Conservation (phyloP, 1,284 basidiomycete species). For the Boletus semigastroideus region DNA sequence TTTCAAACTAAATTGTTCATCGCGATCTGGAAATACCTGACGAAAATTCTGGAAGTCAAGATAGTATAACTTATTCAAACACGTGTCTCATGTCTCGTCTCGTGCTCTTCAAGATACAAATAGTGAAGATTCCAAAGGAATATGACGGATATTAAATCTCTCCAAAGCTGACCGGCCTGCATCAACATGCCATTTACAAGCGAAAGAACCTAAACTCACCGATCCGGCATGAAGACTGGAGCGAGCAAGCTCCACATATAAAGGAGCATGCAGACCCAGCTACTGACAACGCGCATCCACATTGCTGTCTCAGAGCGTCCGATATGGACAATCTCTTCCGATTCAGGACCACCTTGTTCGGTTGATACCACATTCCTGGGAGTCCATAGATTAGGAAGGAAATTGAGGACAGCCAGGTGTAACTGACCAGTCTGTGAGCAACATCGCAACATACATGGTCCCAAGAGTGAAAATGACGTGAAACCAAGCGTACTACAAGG, state of each 20-base stretch:
- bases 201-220: constrained; percentile 42
- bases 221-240: constrained; percentile 86
- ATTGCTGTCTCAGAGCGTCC: constrained; percentile 95
- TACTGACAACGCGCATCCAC: constrained; percentile 98
- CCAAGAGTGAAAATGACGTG: constrained; percentile 96
- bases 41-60: not conserved
- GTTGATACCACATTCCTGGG: constrained; percentile 73
- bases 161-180: constrained; percentile 30
- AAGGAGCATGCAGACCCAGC: constrained; percentile 89
- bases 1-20: not conserved
- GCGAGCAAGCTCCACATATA: constrained; percentile 92
- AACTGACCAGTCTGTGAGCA: constrained; percentile 96
- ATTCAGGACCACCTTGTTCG: constrained; percentile 45
- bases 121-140: constrained; percentile 1
- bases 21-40: not conserved
- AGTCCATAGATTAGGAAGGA: constrained; percentile 10
- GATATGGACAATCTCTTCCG: constrained; percentile 84
- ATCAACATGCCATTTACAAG: constrained; percentile 1
- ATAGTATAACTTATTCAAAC: constrained; percentile 1
- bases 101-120: constrained; percentile 4
- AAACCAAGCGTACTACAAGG: constrained; percentile 90
- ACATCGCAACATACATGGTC: constrained; percentile 97
- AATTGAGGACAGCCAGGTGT: constrained; percentile 1
- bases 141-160: constrained; percentile 27
- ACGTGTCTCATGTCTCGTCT: not conserved